Evolutionary conservation across 164 flowering plant species (phyloP).

Genomic region (Annona cherimola): DNA sequence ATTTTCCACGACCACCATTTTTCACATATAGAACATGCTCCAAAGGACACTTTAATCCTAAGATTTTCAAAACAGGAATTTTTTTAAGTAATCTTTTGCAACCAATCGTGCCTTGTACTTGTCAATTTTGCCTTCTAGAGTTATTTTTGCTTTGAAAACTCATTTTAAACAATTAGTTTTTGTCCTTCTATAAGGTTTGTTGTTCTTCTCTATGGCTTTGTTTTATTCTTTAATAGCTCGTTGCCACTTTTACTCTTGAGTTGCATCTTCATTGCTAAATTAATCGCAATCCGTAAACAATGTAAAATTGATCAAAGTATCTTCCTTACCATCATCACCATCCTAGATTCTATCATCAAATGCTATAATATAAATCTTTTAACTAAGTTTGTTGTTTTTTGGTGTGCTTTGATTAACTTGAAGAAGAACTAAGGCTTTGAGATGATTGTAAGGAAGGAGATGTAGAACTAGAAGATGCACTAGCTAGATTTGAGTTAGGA

Average conservation of each 20-base stretch:
- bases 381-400: not conserved
- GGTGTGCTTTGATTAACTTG: not conserved
- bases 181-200: not conserved
- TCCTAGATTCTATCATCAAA: not conserved
- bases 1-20: not conserved
- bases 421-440: not conserved
- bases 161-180: slow-evolving; percentile 2
- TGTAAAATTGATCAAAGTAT: not conserved
- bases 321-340: not conserved
- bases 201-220: not conserved
- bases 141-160: slow-evolving; percentile 3
- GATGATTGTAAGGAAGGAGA: not conserved
- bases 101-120: slow-evolving; percentile 9
- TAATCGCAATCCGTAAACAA: not conserved
- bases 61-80: not conserved
- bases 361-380: not conserved
- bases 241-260: not conserved
- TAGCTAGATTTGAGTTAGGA: no score
- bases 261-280: not conserved
- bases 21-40: not conserved
- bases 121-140: not conserved
- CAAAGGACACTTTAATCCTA: not conserved
- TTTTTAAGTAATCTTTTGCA: not conserved
- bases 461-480: no score
- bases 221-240: not conserved